phyloP scores from a whole-genome alignment of 495 filamentous ascomycete genomes.

The Lasiosphaeris hirsuta region DNA sequence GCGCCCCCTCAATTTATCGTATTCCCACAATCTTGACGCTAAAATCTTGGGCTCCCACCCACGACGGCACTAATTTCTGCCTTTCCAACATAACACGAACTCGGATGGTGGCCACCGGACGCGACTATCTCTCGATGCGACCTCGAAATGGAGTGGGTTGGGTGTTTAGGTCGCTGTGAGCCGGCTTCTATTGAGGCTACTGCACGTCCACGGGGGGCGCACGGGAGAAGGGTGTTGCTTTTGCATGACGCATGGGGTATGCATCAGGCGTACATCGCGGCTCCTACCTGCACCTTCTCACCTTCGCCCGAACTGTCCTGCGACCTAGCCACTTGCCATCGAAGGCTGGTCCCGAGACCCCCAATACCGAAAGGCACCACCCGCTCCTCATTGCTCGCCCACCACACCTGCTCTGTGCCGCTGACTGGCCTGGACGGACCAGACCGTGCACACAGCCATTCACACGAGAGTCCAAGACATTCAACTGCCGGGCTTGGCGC shows the following conservation, averaged over 20 bases:
- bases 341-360: constrained; percentile 13
- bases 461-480: constrained; percentile 14
- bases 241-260: constrained; percentile 36
- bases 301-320: neutral
- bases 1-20: constrained; percentile 1
- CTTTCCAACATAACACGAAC: neutral
- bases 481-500: constrained; percentile 16
- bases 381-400: neutral
- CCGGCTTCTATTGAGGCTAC: constrained; percentile 20
- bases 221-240: constrained; percentile 19
- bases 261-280: constrained; percentile 22
- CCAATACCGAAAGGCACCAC: constrained; percentile 3
- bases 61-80: neutral
- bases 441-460: constrained; percentile 5
- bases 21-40: constrained; percentile 1
- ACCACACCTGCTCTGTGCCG: constrained; percentile 1
- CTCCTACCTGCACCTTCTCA: neutral
- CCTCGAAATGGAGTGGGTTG: neutral
- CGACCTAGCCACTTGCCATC: constrained; percentile 10
- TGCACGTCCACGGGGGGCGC: constrained; percentile 16
- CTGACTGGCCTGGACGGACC: constrained; percentile 7
- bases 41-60: constrained; percentile 6
- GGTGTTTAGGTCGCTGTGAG: constrained; percentile 7
- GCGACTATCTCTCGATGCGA: neutral
- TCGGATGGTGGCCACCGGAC: neutral